Conservation (phyloP, 2,329 filamentous ascomycete species). For the Cercospora sojina region DNA sequence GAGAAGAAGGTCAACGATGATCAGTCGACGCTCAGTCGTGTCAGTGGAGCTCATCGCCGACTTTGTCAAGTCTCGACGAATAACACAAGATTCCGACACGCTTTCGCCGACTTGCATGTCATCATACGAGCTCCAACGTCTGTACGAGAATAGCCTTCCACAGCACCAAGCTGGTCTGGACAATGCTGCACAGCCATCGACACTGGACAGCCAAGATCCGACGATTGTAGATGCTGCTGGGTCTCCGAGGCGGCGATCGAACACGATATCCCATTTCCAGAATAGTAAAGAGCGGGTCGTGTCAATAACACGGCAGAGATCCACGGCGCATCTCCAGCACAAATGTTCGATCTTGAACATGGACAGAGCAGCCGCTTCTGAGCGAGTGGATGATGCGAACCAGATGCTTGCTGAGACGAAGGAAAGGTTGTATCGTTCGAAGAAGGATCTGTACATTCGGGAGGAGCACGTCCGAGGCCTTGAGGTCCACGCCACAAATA, state of each 20-base stretch:
- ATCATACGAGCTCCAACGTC: slow-evolving; percentile 2
- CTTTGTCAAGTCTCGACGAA: slow-evolving; percentile 4
- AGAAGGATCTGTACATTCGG: slow-evolving; percentile 8
- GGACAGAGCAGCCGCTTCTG: background rate
- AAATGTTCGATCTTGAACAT: slow-evolving; percentile 5
- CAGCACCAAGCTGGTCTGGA: background rate
- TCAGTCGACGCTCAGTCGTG: slow-evolving; percentile 2
- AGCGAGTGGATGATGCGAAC: slow-evolving; percentile 4
- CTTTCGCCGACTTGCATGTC: slow-evolving; percentile 11
- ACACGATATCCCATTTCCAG: background rate
- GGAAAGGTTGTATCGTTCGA: slow-evolving; percentile 5
- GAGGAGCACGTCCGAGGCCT: slow-evolving; percentile 6
- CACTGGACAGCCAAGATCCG: background rate
- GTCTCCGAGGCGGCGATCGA: background rate
- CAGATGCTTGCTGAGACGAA: slow-evolving; percentile 12
- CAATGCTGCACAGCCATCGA: background rate
- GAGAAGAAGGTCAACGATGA: slow-evolving; percentile 4
- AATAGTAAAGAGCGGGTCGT: background rate
- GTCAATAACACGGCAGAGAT: background rate
- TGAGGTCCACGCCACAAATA: slow-evolving; percentile 5
- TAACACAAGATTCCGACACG: slow-evolving; percentile 10
- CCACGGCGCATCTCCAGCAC: slow-evolving; percentile 1
- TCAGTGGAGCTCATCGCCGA: slow-evolving; percentile 10
- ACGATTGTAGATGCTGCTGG: background rate
- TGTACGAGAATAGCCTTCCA: slow-evolving; percentile 5